Evolutionary conservation across 805 yeast species (phyloP).

Genomic region (Cyberlindnera sargentensis): DNA sequence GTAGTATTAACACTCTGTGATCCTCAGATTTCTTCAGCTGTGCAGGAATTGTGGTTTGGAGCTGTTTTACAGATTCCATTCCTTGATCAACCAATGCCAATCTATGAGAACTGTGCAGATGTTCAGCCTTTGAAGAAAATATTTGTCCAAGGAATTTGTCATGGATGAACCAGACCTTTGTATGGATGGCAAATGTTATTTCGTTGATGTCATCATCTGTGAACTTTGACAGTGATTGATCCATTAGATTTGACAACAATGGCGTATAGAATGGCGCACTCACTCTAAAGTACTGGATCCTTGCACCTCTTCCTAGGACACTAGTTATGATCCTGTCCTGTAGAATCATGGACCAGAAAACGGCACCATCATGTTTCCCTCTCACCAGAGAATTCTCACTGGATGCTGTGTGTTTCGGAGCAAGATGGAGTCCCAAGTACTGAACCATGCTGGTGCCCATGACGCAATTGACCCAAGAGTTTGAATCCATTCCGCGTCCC

Average conservation of each 20-base stretch:
- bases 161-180: constrained; percentile 27
- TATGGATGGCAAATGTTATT: constrained; percentile 19
- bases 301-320: constrained; percentile 28
- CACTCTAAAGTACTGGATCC: constrained; percentile 29
- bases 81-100: constrained; percentile 25
- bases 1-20: constrained; percentile 21
- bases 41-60: constrained; percentile 5
- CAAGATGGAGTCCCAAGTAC: constrained; percentile 20
- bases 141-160: constrained; percentile 27
- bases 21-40: constrained; percentile 8
- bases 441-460: constrained; percentile 27
- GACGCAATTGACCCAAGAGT: constrained; percentile 28
- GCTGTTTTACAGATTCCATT: constrained; percentile 16
- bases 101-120: constrained; percentile 28
- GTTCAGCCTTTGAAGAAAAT: constrained; percentile 28
- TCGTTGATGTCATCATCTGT: neutral
- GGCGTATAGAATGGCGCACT: constrained; percentile 15
- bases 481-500: constrained; percentile 28
- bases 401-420: neutral
- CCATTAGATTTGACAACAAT: constrained; percentile 6
- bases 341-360: constrained; percentile 25
- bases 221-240: neutral
- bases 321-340: constrained; percentile 29
- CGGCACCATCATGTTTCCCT: neutral
- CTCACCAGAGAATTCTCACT: neutral